phyloP scores from a whole-genome alignment of 352 stramenopile species.

The Phytophthora constricta region DNA sequence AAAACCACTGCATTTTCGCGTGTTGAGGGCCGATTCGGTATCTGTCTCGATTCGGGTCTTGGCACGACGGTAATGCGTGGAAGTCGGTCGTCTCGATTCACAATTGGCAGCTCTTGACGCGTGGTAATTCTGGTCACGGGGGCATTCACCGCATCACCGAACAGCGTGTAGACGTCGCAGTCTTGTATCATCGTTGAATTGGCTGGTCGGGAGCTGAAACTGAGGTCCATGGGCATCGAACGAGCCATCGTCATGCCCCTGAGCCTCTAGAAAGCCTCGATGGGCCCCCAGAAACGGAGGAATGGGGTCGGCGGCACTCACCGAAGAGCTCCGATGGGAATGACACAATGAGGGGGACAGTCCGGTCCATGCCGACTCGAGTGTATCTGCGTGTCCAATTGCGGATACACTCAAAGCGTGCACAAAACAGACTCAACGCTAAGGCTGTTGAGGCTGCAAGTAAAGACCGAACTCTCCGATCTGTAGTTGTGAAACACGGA shows the following conservation, averaged over 20 bases:
- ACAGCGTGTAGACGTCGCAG: conserved; percentile 18
- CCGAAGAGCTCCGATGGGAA: background rate
- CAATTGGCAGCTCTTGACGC: conserved; percentile 3
- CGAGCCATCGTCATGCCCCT: too few relatives aligned
- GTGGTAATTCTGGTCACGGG: conserved; percentile 7
- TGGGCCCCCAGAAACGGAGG: too few relatives aligned
- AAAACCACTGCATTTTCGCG: too few relatives aligned
- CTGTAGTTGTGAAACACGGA: too few relatives aligned
- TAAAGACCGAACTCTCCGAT: too few relatives aligned
- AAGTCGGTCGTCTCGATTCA: conserved; percentile 4
- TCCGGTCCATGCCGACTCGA: background rate
- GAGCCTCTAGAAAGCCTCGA: too few relatives aligned
- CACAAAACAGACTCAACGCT: too few relatives aligned
- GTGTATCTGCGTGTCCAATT: background rate
- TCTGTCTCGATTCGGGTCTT: conserved; percentile 14
- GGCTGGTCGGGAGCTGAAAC: background rate
- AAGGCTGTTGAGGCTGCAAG: too few relatives aligned
- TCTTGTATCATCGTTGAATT: background rate
- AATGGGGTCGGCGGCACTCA: too few relatives aligned
- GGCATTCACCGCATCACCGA: conserved; percentile 4
- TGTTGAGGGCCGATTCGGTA: background rate
- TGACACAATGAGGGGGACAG: too few relatives aligned
- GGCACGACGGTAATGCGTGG: conserved; percentile 11
- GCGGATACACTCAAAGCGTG: background rate
- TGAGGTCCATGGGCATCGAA: background rate